phyloP scores from a whole-genome alignment of 2,329 filamentous ascomycete species.

The Xylaria sp. region DNA sequence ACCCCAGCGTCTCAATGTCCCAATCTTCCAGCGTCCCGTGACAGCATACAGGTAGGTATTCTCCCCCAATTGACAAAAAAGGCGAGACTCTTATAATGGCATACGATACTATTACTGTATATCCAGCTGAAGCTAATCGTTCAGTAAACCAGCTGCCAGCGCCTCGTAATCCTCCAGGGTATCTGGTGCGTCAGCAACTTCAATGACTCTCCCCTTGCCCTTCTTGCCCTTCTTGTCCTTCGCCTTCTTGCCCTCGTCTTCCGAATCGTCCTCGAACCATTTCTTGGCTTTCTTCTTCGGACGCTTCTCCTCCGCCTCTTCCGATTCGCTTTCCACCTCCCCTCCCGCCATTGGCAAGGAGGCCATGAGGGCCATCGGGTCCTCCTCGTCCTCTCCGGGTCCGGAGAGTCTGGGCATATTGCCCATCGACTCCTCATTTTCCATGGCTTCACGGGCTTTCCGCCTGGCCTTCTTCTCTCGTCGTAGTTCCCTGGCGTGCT shows the following conservation, averaged over 20 bases:
- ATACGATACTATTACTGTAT: neutral
- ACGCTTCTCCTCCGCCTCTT: constrained; percentile 46
- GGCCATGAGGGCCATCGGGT: constrained; percentile 60
- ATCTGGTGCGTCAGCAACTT: constrained; percentile 70
- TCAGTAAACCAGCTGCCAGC: constrained; percentile 72
- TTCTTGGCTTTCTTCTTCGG: constrained; percentile 72
- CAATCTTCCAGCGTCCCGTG: too few relatives aligned
- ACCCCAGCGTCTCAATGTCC: too few relatives aligned
- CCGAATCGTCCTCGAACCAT: constrained; percentile 73
- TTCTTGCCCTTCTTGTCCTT: constrained; percentile 49
- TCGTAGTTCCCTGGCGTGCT: constrained; percentile 74
- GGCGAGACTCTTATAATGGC: neutral
- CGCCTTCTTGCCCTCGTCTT: constrained; percentile 49
- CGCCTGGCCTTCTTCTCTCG: constrained; percentile 74
- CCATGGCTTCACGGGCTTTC: constrained; percentile 66
- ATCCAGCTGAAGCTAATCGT: constrained; percentile 35
- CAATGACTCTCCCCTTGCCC: constrained; percentile 58
- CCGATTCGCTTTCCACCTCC: constrained; percentile 34
- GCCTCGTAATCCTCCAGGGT: constrained; percentile 80
- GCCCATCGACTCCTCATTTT: constrained; percentile 40
- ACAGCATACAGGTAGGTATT: too few relatives aligned
- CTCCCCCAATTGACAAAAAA: too few relatives aligned
- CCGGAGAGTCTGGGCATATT: constrained; percentile 42
- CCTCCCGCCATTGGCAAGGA: constrained; percentile 56
- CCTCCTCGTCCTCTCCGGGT: constrained; percentile 50